Evolutionary conservation across 345 rosid species (phyloP).

Genomic region (Populus davidiana): DNA sequence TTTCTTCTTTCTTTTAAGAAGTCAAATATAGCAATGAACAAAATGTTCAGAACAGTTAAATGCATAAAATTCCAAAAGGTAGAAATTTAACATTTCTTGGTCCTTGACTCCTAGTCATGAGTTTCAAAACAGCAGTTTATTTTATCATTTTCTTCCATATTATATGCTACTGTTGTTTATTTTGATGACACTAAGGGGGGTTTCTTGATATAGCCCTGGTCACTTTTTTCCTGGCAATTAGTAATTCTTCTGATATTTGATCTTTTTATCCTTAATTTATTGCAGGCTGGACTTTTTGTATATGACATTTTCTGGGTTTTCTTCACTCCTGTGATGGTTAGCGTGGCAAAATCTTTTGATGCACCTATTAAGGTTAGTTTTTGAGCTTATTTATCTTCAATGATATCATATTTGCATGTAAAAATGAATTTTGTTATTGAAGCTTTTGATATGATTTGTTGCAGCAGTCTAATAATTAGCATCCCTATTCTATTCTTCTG

Average conservation of each 20-base stretch:
- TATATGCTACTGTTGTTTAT: background rate
- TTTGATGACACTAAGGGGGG: background rate
- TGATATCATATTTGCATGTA: background rate
- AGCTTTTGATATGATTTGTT: background rate
- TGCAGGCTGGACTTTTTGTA: conserved; percentile 92
- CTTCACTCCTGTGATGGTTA: conserved; percentile 99
- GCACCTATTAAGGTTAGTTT: conserved; percentile 95
- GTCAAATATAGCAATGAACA: background rate
- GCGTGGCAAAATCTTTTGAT: conserved; percentile 97
- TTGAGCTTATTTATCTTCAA: background rate
- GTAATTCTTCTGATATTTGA: background rate
- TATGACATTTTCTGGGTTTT: conserved; percentile 99
- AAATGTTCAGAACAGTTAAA: background rate
- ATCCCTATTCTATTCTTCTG: conserved; percentile 6
- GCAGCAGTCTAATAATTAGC: background rate
- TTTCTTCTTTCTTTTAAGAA: background rate
- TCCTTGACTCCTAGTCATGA: background rate
- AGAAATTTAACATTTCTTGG: background rate
- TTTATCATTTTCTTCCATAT: background rate
- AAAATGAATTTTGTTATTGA: background rate
- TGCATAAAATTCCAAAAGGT: background rate
- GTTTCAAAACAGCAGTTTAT: background rate
- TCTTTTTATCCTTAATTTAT: background rate
- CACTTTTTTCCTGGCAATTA: background rate
- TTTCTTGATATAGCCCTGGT: background rate